Evolutionary conservation across 2,329 filamentous ascomycete species (phyloP).

Genomic region (Botryotinia narcissicola): DNA sequence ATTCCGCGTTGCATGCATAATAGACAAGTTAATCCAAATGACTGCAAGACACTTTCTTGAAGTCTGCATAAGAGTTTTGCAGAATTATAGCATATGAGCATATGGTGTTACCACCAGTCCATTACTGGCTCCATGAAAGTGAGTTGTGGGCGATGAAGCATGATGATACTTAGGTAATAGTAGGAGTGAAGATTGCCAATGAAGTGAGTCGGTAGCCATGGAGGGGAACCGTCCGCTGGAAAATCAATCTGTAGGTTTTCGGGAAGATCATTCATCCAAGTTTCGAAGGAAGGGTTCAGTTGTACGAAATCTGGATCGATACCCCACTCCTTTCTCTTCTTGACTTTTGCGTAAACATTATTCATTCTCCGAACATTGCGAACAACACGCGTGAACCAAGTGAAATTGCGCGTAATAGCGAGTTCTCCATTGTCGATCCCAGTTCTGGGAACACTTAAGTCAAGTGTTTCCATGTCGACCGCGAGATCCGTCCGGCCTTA

Average conservation of each 20-base stretch:
- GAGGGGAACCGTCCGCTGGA: slow-evolving; percentile 72
- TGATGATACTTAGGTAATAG: slow-evolving; percentile 79
- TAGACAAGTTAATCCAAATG: slow-evolving; percentile 75
- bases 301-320: slow-evolving; percentile 79
- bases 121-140: slow-evolving; percentile 71
- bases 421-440: slow-evolving; percentile 74
- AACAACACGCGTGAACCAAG: slow-evolving; percentile 74
- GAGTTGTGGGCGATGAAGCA: slow-evolving; percentile 84
- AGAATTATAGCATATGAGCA: slow-evolving; percentile 80
- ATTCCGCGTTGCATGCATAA: slow-evolving; percentile 92
- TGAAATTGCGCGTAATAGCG: slow-evolving; percentile 77
- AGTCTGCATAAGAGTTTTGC: slow-evolving; percentile 83
- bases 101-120: slow-evolving; percentile 83
- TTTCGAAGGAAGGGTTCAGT: slow-evolving; percentile 72
- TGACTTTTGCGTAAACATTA: slow-evolving; percentile 68
- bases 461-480: slow-evolving; percentile 71
- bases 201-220: slow-evolving; percentile 83
- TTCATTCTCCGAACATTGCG: slow-evolving; percentile 77
- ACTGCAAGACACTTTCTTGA: slow-evolving; percentile 77
- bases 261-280: slow-evolving; percentile 76
- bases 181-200: slow-evolving; percentile 88
- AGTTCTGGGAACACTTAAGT: slow-evolving; percentile 64
- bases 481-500: slow-evolving; percentile 83
- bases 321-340: slow-evolving; percentile 79
- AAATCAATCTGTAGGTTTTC: slow-evolving; percentile 75